These are phyloP conservation scores for Penicillium salamii DNA, from an alignment of 495 filamentous ascomycete species.

Conservation along the genomic window DNA sequence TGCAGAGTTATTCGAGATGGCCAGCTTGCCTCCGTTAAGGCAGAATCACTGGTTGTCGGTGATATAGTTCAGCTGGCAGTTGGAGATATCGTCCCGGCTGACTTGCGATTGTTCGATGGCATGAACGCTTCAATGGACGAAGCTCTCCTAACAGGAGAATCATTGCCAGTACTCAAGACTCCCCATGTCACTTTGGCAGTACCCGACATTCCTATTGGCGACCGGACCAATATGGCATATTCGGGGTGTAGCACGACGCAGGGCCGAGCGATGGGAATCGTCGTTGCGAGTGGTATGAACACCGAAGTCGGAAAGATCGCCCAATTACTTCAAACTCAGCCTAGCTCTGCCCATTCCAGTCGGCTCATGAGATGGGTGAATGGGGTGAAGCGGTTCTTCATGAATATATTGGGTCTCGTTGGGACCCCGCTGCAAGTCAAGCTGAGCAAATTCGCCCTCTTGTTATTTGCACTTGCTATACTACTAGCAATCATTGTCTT, in stretches of 20 bases:
- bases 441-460: conserved; percentile 70
- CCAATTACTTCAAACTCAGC: conserved; percentile 46
- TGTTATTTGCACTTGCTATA: conserved; percentile 72
- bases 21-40: conserved; percentile 59
- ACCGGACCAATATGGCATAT: conserved; percentile 68
- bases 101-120: conserved; percentile 67
- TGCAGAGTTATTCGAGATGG: conserved; percentile 76
- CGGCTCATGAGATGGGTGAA: conserved; percentile 59
- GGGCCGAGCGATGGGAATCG: conserved; percentile 63
- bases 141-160: conserved; percentile 50
- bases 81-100: conserved; percentile 70
- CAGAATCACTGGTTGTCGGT: conserved; percentile 74
- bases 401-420: conserved; percentile 68
- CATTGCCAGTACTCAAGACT: conserved; percentile 63
- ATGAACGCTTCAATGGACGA: conserved; percentile 77
- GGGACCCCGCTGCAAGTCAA: conserved; percentile 84
- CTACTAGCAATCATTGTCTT: conserved; percentile 78
- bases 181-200: conserved; percentile 60
- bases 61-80: conserved; percentile 70
- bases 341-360: conserved; percentile 60
- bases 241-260: conserved; percentile 68
- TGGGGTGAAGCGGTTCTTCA: conserved; percentile 53
- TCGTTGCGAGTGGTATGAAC: conserved; percentile 70
- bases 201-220: conserved; percentile 60
- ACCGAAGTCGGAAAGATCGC: conserved; percentile 88